These are phyloP conservation scores for Aspergillus cejpii DNA, from an alignment of 2,329 filamentous ascomycete species.

Conservation along the genomic window DNA sequence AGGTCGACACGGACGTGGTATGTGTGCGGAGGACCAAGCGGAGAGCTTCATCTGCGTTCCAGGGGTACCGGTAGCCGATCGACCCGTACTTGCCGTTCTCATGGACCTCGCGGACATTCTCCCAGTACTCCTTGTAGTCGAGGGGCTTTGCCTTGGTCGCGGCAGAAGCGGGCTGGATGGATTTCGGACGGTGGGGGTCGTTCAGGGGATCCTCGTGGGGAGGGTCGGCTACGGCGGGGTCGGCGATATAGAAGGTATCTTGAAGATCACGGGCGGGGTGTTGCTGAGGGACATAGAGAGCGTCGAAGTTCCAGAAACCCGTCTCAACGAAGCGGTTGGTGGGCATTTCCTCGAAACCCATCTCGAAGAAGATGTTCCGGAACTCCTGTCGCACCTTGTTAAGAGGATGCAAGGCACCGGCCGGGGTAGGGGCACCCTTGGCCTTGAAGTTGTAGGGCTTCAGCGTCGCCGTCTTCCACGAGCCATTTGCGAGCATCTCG, in stretches of 20 bases:
- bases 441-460: conserved; percentile 77
- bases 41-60: conserved; percentile 78
- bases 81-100: conserved; percentile 88
- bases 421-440: conserved; percentile 47
- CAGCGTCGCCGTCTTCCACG: conserved; percentile 89
- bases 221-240: conserved; percentile 68
- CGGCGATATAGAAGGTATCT: conserved; percentile 97
- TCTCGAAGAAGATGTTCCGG: conserved; percentile 97
- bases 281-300: conserved; percentile 94
- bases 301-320: conserved; percentile 98
- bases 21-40: conserved; percentile 89
- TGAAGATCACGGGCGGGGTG: conserved; percentile 95
- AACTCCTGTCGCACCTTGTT: conserved; percentile 97
- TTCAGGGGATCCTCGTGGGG: conserved; percentile 52
- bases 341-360: conserved; percentile 98
- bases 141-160: conserved; percentile 44
- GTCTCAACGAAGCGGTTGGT: conserved; percentile 91
- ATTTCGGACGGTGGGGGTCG: conserved; percentile 34
- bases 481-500: conserved; percentile 78
- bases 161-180: conserved; percentile 42
- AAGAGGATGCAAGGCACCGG: conserved; percentile 52
- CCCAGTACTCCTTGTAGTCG: conserved; percentile 80
- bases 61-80: conserved; percentile 93
- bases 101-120: conserved; percentile 80
- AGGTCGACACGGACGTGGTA: conserved; percentile 86